phyloP scores from a whole-genome alignment of 164 flowering plant genomes.

The Buxus sempervirens region DNA sequence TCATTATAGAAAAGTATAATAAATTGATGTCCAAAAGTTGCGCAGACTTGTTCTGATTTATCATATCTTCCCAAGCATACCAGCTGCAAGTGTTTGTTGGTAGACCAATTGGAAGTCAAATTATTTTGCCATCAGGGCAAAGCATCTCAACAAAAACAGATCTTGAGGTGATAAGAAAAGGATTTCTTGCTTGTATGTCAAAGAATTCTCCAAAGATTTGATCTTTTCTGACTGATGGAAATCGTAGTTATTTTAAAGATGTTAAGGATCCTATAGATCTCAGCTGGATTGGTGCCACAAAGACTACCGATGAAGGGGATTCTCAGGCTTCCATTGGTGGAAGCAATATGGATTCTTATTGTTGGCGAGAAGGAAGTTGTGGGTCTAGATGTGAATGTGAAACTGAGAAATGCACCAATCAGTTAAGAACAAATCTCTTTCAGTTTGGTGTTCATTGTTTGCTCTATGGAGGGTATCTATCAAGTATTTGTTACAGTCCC shows the following conservation, averaged over 20 bases:
- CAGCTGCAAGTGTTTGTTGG: slow-evolving; percentile 27
- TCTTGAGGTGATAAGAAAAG: slow-evolving; percentile 29
- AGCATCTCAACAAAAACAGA: slow-evolving; percentile 3
- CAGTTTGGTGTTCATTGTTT: slow-evolving; percentile 51
- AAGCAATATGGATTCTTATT: slow-evolving; percentile 1
- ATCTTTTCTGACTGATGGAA: slow-evolving; percentile 31
- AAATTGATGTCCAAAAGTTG: slow-evolving; percentile 1
- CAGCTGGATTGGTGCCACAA: slow-evolving; percentile 29
- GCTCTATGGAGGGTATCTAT: slow-evolving; percentile 46
- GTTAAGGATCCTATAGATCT: slow-evolving; percentile 41
- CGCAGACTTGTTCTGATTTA: not conserved
- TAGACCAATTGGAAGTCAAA: slow-evolving; percentile 16
- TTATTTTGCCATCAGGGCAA: slow-evolving; percentile 7
- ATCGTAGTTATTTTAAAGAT: slow-evolving; percentile 22
- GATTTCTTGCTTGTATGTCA: slow-evolving; percentile 33
- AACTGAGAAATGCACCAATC: slow-evolving; percentile 2
- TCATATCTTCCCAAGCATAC: slow-evolving; percentile 10
- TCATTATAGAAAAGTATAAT: too few relatives aligned
- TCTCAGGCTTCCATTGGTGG: not conserved
- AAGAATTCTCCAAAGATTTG: slow-evolving; percentile 30
- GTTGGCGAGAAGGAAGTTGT: not conserved
- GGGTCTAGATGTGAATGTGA: slow-evolving; percentile 12
- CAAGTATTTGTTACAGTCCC: slow-evolving; percentile 42
- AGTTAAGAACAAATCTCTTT: slow-evolving; percentile 20
- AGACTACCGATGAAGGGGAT: not conserved